Base-by-base conservation (phyloP, 1,139 yeast genomes). In the Arxiozyma heterogenica region DNA sequence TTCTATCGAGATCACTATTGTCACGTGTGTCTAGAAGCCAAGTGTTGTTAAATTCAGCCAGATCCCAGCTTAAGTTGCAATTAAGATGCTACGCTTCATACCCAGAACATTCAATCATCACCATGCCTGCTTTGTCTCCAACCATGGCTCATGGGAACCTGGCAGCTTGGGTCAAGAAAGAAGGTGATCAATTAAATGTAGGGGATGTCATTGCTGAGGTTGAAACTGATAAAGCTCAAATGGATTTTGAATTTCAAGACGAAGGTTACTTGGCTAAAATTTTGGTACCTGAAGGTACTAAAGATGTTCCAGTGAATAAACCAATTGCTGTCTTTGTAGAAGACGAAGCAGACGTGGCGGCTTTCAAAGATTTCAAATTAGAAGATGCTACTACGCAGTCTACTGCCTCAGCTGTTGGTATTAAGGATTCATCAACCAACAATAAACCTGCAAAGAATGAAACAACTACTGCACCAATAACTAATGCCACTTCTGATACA, bases 181-280 rank as follows among this genome's bases (percentile, higher is more conserved):
- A 84, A 52, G 98, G 98, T 67, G 98, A 93, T 69, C 74, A 81
- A 71, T 81, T 93, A 63, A 64, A 78, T 30, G 94, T 97, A 34
- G 98, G 98, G 72, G 97, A 91, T 69, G 84, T 94, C 54, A 81
- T 93, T 64, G 97, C 96, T 55, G 98, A 93, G 73, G 86, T 93
- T 61, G 98, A 93, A 76, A 93, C 99, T 61, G 99, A 93, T 73
- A 93, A 93, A 78, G 98, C 99, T 55, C 86, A 91, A 60, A 93
- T 93, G 96, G 99, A 94, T 75, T 93, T 90, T 67, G 99, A 93
- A 75, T 93, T 93, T 78, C 98, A 91, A 76, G 99, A 94, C 65
- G 99, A 94, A 57, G 99, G 98, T 57, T 90, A 71, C 76, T 77
- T 93, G 68, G 98, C 98, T 61, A 88, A 93, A 78, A 84, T 90